Conservation (phyloP, 805 yeast genomes). For the Torulaspora maleeae region DNA sequence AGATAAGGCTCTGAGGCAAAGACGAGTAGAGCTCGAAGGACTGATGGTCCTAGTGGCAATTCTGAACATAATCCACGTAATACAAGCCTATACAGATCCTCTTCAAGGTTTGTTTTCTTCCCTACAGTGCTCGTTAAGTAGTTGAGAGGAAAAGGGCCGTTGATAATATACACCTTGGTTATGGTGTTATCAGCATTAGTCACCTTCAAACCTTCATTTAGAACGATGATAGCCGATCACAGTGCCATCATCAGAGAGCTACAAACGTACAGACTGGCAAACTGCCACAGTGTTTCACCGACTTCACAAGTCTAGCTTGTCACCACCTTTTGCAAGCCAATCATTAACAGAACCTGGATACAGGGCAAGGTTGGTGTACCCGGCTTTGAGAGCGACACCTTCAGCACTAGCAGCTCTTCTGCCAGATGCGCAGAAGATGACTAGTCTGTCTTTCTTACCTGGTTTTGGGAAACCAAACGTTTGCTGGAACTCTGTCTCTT, state of each 20-base stretch:
- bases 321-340: constrained; percentile 48
- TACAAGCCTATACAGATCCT: too few relatives aligned
- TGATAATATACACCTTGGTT: not conserved
- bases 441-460: constrained; percentile 51
- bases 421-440: constrained; percentile 85
- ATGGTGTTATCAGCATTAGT: not conserved
- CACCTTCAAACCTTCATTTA: not conserved
- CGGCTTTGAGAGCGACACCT: constrained; percentile 76
- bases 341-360: constrained; percentile 80
- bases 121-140: not conserved
- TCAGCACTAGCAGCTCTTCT: constrained; percentile 79
- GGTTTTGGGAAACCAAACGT: constrained; percentile 78
- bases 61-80: not conserved
- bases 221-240: too few relatives aligned
- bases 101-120: not conserved
- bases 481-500: constrained; percentile 63
- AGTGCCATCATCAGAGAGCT: not conserved
- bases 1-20: constrained; percentile 16
- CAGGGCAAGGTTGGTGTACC: constrained; percentile 70
- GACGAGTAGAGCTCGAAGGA: constrained; percentile 3
- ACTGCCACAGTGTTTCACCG: not conserved
- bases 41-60: constrained; percentile 1
- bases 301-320: constrained; percentile 18
- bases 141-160: not conserved
- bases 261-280: not conserved